These are phyloP conservation scores for Zygoascus biomembranicola DNA, from an alignment of 805 yeast species.

Conservation along the genomic window DNA sequence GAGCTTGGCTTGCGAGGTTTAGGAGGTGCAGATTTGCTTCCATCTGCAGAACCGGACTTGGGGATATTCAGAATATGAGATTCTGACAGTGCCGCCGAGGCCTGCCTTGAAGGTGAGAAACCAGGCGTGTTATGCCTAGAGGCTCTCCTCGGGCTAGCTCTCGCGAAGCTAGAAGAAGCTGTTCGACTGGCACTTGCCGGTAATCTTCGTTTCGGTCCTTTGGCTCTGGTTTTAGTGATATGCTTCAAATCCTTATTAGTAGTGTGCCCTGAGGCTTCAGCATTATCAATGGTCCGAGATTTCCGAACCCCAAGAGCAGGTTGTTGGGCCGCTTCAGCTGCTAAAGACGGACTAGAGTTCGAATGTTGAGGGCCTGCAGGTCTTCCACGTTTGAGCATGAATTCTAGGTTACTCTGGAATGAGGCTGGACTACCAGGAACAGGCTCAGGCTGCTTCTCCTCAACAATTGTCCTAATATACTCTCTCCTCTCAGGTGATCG, in stretches of 20 bases:
- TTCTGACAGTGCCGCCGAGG: background rate
- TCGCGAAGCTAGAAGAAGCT: background rate
- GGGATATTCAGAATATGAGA: background rate
- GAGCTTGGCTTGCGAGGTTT: constrained; percentile 18
- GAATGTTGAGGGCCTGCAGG: background rate
- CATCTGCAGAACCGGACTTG: constrained; percentile 2
- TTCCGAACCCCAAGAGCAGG: constrained; percentile 4
- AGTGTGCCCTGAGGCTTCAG: constrained; percentile 3
- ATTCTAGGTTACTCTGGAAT: constrained; percentile 9
- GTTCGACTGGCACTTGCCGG: constrained; percentile 19
- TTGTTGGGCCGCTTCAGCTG: constrained; percentile 1
- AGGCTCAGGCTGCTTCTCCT: background rate
- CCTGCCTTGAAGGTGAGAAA: background rate
- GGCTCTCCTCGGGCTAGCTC: background rate
- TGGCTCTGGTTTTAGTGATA: constrained; percentile 28
- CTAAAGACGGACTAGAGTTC: constrained; percentile 5
- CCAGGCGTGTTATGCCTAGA: background rate
- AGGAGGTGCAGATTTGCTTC: constrained; percentile 9
- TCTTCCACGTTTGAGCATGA: constrained; percentile 9
- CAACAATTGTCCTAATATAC: background rate
- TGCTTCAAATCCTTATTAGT: constrained; percentile 20
- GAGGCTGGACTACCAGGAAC: constrained; percentile 1
- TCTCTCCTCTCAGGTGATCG: background rate
- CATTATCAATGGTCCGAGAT: constrained; percentile 17
- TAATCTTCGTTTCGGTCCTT: constrained; percentile 34